A percentile compares a stretch with the other conserved stretches of the same genome.
phyloP scores from a whole-genome alignment of 495 filamentous ascomycete genomes.

The Glutinoglossum americanum region DNA sequence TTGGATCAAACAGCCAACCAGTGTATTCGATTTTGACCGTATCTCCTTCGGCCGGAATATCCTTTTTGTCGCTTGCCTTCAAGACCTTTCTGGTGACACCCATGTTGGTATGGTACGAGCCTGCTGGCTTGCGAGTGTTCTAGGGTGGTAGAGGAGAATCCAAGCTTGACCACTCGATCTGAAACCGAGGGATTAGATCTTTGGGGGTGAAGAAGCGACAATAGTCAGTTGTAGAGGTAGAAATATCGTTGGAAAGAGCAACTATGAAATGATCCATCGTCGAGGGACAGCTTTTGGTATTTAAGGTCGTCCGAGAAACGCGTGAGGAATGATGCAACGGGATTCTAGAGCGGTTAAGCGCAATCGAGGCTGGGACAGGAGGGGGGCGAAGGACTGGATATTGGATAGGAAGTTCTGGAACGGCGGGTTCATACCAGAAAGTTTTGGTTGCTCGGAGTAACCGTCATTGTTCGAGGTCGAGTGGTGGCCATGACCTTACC shows the following conservation, averaged over 20 bases:
- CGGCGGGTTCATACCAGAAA: not conserved
- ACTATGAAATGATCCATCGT: not conserved
- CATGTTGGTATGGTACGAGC: not conserved
- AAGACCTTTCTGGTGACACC: slow-evolving; percentile 25
- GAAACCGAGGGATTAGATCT: not conserved
- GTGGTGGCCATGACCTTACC: not conserved
- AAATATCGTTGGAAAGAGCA: not conserved
- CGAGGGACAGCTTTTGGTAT: not conserved
- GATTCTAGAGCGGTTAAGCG: not conserved
- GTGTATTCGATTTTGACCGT: slow-evolving; percentile 64
- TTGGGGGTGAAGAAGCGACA: not conserved
- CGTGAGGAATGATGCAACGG: not conserved
- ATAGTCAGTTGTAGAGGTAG: not conserved
- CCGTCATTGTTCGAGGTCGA: not conserved
- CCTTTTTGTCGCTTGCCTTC: slow-evolving; percentile 26
- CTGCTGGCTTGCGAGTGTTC: not conserved
- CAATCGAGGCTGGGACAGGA: not conserved
- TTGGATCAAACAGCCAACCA: slow-evolving; percentile 50
- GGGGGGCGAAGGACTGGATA: not conserved
- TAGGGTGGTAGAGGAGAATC: not conserved
- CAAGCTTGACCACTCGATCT: not conserved
- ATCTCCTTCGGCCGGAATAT: slow-evolving; percentile 38
- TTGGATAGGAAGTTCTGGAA: not conserved
- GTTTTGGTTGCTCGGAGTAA: not conserved
- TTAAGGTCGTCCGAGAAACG: not conserved